These are phyloP conservation scores for Suhomyces ambrosiae DNA, from an alignment of 1,139 yeast genomes.

Conservation along the genomic window DNA sequence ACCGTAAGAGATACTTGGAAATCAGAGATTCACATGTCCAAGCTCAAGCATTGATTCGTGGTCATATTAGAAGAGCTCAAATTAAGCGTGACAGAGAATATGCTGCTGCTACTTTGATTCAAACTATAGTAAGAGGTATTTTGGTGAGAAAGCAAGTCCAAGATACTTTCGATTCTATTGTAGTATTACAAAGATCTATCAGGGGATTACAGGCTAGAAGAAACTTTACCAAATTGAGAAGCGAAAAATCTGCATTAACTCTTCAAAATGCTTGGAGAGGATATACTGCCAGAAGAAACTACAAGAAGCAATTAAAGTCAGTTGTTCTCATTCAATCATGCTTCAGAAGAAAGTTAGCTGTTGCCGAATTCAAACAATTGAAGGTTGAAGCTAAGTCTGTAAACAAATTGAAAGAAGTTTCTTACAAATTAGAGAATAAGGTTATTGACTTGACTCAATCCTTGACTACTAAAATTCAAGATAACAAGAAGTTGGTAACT, in stretches of 20 bases:
- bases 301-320: slow-evolving; percentile 46
- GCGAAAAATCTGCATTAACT: slow-evolving; percentile 62
- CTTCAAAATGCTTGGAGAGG: slow-evolving; percentile 76
- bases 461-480: slow-evolving; percentile 73
- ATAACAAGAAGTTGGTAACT: slow-evolving; percentile 68
- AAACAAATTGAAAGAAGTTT: slow-evolving; percentile 85
- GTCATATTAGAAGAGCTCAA: slow-evolving; percentile 58
- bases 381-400: slow-evolving; percentile 89
- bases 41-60: slow-evolving; percentile 67
- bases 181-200: slow-evolving; percentile 64
- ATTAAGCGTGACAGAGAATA: slow-evolving; percentile 60
- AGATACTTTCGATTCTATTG: slow-evolving; percentile 51
- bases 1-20: slow-evolving; percentile 61
- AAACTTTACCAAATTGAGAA: slow-evolving; percentile 47
- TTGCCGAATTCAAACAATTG: slow-evolving; percentile 59
- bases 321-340: slow-evolving; percentile 76
- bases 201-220: slow-evolving; percentile 68
- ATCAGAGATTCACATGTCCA: slow-evolving; percentile 56
- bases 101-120: slow-evolving; percentile 70
- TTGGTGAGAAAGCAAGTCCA: slow-evolving; percentile 51
- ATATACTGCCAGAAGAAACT: slow-evolving; percentile 49
- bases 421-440: slow-evolving; percentile 90
- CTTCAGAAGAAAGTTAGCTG: slow-evolving; percentile 76
- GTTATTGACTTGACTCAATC: slow-evolving; percentile 92
- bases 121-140: slow-evolving; percentile 71